Percentiles rank a stretch among this genome's conserved stretches.
These are phyloP conservation scores for Phytophthora gonapodyides DNA, from an alignment of 352 stramenopile species.

Conservation along the genomic window DNA sequence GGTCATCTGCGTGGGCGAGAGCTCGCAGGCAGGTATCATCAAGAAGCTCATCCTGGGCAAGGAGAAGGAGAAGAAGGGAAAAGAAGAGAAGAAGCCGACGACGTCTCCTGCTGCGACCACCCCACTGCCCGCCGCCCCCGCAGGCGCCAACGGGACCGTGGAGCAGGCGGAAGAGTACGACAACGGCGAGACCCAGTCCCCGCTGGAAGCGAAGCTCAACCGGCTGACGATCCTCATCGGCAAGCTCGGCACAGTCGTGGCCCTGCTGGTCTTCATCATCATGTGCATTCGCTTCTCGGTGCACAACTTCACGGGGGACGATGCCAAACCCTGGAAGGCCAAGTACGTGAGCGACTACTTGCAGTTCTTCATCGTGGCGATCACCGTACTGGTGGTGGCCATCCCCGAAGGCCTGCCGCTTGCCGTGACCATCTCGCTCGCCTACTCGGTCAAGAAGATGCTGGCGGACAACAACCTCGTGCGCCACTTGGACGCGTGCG, in stretches of 20 bases:
- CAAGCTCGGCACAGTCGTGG: constrained; percentile 75
- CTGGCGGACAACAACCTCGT: constrained; percentile 90
- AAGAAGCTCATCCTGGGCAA: constrained; percentile 86
- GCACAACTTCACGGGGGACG: constrained; percentile 53
- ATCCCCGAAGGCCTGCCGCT: constrained; percentile 98
- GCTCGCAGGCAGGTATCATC: constrained; percentile 95
- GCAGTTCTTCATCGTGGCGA: constrained; percentile 85
- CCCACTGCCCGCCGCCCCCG: constrained; percentile 7
- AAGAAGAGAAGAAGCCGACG: constrained; percentile 27
- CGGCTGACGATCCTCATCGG: constrained; percentile 82
- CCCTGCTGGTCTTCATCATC: constrained; percentile 79
- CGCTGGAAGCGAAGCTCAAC: constrained; percentile 88
- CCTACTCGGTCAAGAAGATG: constrained; percentile 96
- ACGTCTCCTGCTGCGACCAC: constrained; percentile 16
- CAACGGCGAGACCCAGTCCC: constrained; percentile 61
- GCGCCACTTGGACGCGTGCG: constrained; percentile 84
- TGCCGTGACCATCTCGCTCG: constrained; percentile 96
- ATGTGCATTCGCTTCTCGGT: constrained; percentile 78
- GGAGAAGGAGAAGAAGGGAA: constrained; percentile 68
- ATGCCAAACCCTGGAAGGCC: constrained; percentile 46
- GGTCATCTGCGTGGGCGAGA: constrained; percentile 92
- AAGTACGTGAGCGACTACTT: constrained; percentile 74
- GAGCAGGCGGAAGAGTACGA: constrained; percentile 72
- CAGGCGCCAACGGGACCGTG: constrained; percentile 81
- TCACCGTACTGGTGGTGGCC: constrained; percentile 95